Evolutionary conservation across 2,329 filamentous ascomycete genomes (phyloP).

Genomic region (Colletotrichum sp.): DNA sequence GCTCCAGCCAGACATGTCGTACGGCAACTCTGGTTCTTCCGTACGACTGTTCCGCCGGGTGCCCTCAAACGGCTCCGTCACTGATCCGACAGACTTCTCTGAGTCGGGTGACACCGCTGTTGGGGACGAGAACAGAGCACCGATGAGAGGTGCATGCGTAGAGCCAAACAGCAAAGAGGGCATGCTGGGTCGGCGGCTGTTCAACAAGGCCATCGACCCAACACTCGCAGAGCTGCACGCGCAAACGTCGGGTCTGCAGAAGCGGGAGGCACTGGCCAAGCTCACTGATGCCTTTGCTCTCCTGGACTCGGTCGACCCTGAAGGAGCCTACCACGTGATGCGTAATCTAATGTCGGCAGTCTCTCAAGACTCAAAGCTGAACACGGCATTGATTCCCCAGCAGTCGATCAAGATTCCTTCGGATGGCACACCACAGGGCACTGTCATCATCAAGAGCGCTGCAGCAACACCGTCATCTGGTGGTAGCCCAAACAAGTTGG

Average conservation of each 20-base stretch:
- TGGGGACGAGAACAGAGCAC: slow-evolving; percentile 69
- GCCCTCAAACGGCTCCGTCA: slow-evolving; percentile 68
- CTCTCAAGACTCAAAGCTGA: slow-evolving; percentile 71
- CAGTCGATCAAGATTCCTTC: slow-evolving; percentile 43
- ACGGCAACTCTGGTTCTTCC: slow-evolving; percentile 91
- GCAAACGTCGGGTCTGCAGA: slow-evolving; percentile 70
- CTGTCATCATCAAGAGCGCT: slow-evolving; percentile 61
- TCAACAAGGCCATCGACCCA: slow-evolving; percentile 81
- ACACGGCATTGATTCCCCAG: slow-evolving; percentile 47
- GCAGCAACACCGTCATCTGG: slow-evolving; percentile 24
- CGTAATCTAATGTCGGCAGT: slow-evolving; percentile 78
- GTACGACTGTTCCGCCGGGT: slow-evolving; percentile 91
- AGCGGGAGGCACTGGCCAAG: slow-evolving; percentile 82
- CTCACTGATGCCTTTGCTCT: slow-evolving; percentile 86
- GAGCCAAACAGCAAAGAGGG: slow-evolving; percentile 79
- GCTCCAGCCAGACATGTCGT: slow-evolving; percentile 87
- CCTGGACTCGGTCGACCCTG: slow-evolving; percentile 86
- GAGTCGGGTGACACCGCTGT: slow-evolving; percentile 45
- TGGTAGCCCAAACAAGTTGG: slow-evolving; percentile 66
- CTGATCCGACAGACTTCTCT: slow-evolving; percentile 40
- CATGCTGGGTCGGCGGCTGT: slow-evolving; percentile 79
- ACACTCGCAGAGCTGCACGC: slow-evolving; percentile 85
- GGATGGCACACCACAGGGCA: slow-evolving; percentile 56
- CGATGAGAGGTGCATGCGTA: slow-evolving; percentile 46
- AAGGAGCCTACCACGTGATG: slow-evolving; percentile 86